Conservation (phyloP, 176 grass and related monocot species). For the Ampelocalamus luodianensis region DNA sequence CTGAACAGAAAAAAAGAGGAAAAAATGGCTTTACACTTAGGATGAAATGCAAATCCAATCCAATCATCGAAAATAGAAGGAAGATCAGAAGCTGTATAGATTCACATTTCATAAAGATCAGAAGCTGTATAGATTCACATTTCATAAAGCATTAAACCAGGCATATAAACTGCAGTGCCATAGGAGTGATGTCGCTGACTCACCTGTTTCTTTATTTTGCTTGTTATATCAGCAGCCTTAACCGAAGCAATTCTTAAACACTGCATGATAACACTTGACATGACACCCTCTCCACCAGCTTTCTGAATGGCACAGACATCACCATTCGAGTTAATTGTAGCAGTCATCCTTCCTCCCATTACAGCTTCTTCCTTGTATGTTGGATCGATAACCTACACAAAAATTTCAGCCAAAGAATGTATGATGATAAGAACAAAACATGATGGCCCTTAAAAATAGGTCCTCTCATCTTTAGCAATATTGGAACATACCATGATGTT, state of each 20-base stretch:
- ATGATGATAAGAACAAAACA: not conserved
- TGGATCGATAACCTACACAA: constrained; percentile 83
- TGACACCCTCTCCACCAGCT: constrained; percentile 81
- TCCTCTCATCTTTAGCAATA: constrained; percentile 9
- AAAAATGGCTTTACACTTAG: constrained; percentile 1
- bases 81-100: not conserved
- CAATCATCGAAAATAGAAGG: constrained; percentile 21
- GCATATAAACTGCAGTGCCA: constrained; percentile 19
- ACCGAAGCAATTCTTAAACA: constrained; percentile 85
- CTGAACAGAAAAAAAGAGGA: constrained; percentile 45
- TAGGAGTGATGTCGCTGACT: constrained; percentile 37
- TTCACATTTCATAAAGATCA: constrained; percentile 20
- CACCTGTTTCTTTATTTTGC: constrained; percentile 83
- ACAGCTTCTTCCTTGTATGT: constrained; percentile 95
- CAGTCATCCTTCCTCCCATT: constrained; percentile 91
- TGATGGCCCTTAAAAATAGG: not conserved
- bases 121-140: not conserved
- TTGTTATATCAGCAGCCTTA: constrained; percentile 91
- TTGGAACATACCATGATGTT: constrained; percentile 74
- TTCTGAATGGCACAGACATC: constrained; percentile 96
- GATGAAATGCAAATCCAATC: constrained; percentile 12
- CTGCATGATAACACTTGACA: constrained; percentile 86
- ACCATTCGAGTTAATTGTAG: constrained; percentile 86
- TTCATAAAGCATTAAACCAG: constrained; percentile 17
- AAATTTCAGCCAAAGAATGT: constrained; percentile 26